phyloP scores from a whole-genome alignment of 1,139 yeast species.

The Yamadazyma dendronema region DNA sequence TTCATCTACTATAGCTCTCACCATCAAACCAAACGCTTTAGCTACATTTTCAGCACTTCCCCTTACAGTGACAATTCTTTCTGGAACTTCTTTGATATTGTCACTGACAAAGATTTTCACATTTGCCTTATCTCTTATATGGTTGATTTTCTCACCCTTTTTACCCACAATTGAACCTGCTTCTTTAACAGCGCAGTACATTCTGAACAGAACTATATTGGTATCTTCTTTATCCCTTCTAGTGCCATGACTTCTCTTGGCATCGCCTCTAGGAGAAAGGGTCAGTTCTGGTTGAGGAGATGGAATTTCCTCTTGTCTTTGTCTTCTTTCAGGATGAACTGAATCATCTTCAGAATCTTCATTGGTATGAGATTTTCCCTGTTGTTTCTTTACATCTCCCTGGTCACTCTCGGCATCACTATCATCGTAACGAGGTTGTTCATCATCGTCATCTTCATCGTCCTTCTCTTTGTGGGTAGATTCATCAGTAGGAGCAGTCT shows the following conservation, averaged over 20 bases:
- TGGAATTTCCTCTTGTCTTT: neutral
- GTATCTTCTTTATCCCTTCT: constrained; percentile 43
- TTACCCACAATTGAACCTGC: constrained; percentile 77
- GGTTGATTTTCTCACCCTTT: constrained; percentile 70
- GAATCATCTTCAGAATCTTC: too few species aligned
- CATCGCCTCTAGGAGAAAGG: constrained; percentile 1
- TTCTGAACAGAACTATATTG: constrained; percentile 62
- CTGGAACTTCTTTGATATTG: constrained; percentile 69
- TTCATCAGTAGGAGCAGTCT: neutral
- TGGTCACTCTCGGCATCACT: constrained; percentile 1
- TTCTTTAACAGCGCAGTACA: constrained; percentile 76
- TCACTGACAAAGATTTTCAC: constrained; percentile 79
- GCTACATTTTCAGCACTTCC: constrained; percentile 84
- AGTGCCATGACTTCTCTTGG: constrained; percentile 21
- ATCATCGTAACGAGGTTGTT: constrained; percentile 1
- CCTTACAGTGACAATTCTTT: constrained; percentile 70
- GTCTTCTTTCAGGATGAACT: neutral
- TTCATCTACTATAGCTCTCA: constrained; percentile 66
- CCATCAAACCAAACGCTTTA: constrained; percentile 74
- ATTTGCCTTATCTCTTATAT: constrained; percentile 61
- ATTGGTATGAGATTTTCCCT: too few species aligned
- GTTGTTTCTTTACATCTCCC: too few species aligned
- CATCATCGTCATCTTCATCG: neutral
- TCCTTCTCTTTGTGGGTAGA: neutral
- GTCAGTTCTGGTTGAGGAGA: too few species aligned